Evolutionary conservation across 2,329 filamentous ascomycete genomes (phyloP), one percentile per base, ranked within the genome.

Genomic region (Aspergillus sp.): DNA sequence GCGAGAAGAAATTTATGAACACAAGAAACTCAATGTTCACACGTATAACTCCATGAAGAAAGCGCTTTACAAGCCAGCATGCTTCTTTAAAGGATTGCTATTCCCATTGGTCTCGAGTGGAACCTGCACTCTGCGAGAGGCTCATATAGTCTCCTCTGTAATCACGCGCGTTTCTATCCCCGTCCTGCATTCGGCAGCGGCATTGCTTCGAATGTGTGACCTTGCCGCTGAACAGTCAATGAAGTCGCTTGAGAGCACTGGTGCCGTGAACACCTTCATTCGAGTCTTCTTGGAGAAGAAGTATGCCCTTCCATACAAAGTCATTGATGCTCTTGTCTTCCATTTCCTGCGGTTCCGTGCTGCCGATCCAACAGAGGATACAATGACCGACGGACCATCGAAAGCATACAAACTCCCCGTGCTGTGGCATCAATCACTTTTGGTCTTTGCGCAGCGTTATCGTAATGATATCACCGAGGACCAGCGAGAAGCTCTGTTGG

Each of bases 381-480:
- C 80, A 9, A 79, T 78, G 66, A 69, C 76, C 72, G 72, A 76
- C 58, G 68, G 73, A 17, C 58, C 79, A n/a, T 83, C 84, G 48
- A 79, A 82, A 73, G 74, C 81, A 64, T 69, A 77, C 22, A 91
- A 89, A 70, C 74, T 98, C 63, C 95, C 96, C 0, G 92, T 99
- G 7, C 86, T 99, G 55, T 99, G 93, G 92, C 95, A 99, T 74
- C 93, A 98, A 78, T 92, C 89, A 66, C 80, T 99, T 30, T 78
- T 99, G 54, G 89, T 91, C 2, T 99, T 99, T 76, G 92, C 95
- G 24, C 90, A 97, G 77, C 83, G 93, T 56, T 99, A 98, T 77
- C 88, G 92, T 69, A 96, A 97, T 65, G 93, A 98, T 74, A 93
- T 97, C 66, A 96, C 92, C 2, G 93, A 97, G 73, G 93, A 97